Percentiles rank a stretch among this genome's conserved stretches.
These are phyloP conservation scores for Trypanosoma rangeli DNA, from an alignment of 208 protist genomes.

Conservation along the genomic window DNA sequence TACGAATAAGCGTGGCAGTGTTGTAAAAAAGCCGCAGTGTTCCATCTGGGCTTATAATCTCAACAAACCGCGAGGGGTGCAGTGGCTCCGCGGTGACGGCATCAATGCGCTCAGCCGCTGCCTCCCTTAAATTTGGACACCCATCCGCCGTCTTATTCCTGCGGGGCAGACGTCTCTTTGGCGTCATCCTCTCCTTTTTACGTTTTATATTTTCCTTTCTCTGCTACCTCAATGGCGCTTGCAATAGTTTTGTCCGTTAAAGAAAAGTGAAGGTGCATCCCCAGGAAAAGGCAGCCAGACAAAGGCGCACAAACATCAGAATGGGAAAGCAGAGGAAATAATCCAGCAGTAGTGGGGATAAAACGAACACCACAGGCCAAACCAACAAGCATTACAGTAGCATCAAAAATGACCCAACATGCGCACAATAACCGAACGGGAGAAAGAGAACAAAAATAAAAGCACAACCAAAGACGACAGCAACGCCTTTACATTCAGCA, in stretches of 20 bases:
- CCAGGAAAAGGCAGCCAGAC: not conserved
- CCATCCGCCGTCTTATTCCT: conserved; percentile 21
- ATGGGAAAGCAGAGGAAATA: not conserved
- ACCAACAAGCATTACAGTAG: not conserved
- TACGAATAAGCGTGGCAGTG: conserved; percentile 79
- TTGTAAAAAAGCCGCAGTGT: conserved; percentile 85
- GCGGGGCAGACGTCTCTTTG: conserved; percentile 39
- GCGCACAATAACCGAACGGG: not conserved
- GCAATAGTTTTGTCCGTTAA: not conserved
- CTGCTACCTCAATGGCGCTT: not conserved
- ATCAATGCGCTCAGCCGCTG: conserved; percentile 71
- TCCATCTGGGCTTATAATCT: conserved; percentile 73
- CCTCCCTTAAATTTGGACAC: conserved; percentile 52
- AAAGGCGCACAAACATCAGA: not conserved
- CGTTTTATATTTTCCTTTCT: not conserved
- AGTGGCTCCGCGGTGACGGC: conserved; percentile 78
- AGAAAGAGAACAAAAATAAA: no score
- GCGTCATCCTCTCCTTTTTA: conserved; percentile 10
- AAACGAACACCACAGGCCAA: not conserved
- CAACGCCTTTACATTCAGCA: not conserved
- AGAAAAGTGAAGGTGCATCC: not conserved
- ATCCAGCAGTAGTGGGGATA: not conserved
- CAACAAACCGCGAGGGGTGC: conserved; percentile 46
- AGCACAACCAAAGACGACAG: no score
- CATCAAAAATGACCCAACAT: not conserved